phyloP scores from a whole-genome alignment of 2,329 filamentous ascomycete genomes.

The Venturia asperata region DNA sequence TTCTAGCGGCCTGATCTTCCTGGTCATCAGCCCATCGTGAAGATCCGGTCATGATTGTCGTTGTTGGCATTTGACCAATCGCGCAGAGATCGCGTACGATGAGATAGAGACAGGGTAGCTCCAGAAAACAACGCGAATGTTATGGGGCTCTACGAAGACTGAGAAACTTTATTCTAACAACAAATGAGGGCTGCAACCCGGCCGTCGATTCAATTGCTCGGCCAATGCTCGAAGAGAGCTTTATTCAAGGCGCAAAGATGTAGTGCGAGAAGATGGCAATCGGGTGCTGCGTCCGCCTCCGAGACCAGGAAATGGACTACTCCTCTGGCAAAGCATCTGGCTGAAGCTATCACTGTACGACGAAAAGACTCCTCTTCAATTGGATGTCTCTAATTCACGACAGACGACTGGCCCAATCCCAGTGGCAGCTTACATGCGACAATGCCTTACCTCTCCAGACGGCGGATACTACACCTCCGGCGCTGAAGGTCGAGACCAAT shows the following conservation, averaged over 20 bases:
- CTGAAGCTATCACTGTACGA: constrained; percentile 74
- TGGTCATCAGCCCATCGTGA: constrained; percentile 89
- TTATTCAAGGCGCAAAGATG: neutral
- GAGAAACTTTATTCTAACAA: neutral
- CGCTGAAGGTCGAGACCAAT: constrained; percentile 67
- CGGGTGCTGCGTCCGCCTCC: constrained; percentile 1
- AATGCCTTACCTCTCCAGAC: constrained; percentile 85
- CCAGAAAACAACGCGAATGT: neutral
- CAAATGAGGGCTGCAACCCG: neutral
- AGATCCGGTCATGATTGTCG: constrained; percentile 52
- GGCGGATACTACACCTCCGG: constrained; percentile 84
- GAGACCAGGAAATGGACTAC: constrained; percentile 74
- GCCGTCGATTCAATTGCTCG: neutral
- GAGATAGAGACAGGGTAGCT: neutral
- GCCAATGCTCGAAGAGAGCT: constrained; percentile 6
- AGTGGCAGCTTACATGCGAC: constrained; percentile 93
- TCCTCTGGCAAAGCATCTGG: constrained; percentile 78
- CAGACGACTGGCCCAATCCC: constrained; percentile 84
- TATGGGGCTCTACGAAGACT: neutral
- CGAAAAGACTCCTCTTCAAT: neutral
- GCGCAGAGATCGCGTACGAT: neutral
- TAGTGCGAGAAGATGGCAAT: constrained; percentile 14
- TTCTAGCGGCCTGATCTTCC: constrained; percentile 63
- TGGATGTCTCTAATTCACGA: neutral
- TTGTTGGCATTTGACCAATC: neutral